phyloP scores from a whole-genome alignment of 176 grass and related monocot species.

The Cenchrus purpureus region DNA sequence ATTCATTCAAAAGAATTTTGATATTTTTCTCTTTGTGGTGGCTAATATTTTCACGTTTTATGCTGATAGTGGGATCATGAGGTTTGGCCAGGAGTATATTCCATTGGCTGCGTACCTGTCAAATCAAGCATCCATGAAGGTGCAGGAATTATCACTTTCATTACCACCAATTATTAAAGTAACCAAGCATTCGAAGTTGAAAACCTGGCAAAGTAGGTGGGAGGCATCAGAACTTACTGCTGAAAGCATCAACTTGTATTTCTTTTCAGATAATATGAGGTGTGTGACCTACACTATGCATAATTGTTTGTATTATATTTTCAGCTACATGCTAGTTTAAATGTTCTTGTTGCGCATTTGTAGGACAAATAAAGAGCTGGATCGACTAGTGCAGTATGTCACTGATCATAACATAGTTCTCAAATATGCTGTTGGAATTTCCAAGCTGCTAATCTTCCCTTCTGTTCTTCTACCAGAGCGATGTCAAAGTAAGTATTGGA shows the following conservation, averaged over 20 bases:
- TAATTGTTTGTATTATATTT: constrained; percentile 24
- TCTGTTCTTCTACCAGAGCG: constrained; percentile 54
- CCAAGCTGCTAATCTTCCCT: constrained; percentile 55
- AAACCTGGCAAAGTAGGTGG: constrained; percentile 62
- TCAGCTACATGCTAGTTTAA: constrained; percentile 27
- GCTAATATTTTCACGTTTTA: constrained; percentile 35
- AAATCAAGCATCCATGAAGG: constrained; percentile 61
- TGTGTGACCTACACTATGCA: constrained; percentile 29
- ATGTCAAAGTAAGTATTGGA: constrained; percentile 52
- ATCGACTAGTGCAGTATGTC: constrained; percentile 50
- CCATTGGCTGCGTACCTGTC: constrained; percentile 63
- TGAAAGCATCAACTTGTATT: constrained; percentile 72
- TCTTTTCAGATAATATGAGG: constrained; percentile 63
- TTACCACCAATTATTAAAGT: constrained; percentile 59
- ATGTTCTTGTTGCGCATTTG: constrained; percentile 35
- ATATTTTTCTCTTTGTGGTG: background rate
- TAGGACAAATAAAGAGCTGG: constrained; percentile 56
- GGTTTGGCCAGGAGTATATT: constrained; percentile 52
- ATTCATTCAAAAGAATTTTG: constrained; percentile 16
- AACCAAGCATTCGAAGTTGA: constrained; percentile 41
- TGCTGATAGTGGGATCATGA: constrained; percentile 69
- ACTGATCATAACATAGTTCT: constrained; percentile 46
- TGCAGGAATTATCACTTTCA: constrained; percentile 45
- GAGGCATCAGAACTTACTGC: constrained; percentile 48
- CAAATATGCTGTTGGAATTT: constrained; percentile 50